phyloP scores from a whole-genome alignment of 2,329 filamentous ascomycete species.

The Alternaria infectoria region DNA sequence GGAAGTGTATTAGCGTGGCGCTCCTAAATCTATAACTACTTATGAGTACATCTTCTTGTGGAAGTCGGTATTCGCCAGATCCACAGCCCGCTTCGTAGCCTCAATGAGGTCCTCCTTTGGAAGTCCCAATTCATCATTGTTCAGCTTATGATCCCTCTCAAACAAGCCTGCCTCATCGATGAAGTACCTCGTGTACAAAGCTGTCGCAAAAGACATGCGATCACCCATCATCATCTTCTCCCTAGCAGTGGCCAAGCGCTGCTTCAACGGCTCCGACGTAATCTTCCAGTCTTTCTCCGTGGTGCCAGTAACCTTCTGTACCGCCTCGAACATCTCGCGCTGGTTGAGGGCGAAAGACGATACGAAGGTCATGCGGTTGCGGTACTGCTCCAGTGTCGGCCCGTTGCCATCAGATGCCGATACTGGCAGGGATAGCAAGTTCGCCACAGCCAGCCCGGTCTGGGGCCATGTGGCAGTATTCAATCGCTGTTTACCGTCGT shows the following conservation, averaged over 20 bases:
- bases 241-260: constrained; percentile 59
- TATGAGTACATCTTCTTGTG: constrained; percentile 5
- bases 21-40: background rate
- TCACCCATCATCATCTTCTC: constrained; percentile 55
- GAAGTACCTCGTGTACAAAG: constrained; percentile 63
- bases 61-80: constrained; percentile 10
- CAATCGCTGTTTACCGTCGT: constrained; percentile 38
- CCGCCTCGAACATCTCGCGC: constrained; percentile 44
- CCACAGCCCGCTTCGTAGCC: constrained; percentile 51
- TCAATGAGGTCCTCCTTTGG: constrained; percentile 66
- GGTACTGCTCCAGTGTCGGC: constrained; percentile 13
- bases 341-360: constrained; percentile 48
- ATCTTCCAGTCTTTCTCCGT: constrained; percentile 47
- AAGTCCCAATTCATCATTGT: constrained; percentile 64
- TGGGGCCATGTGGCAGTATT: constrained; percentile 42
- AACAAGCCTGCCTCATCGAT: constrained; percentile 36
- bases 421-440: constrained; percentile 42
- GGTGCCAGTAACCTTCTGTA: constrained; percentile 43
- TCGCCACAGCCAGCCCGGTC: constrained; percentile 41
- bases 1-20: background rate
- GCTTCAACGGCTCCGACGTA: constrained; percentile 50
- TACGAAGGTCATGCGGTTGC: constrained; percentile 46
- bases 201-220: constrained; percentile 51
- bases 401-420: constrained; percentile 4
- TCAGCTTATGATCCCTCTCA: constrained; percentile 44